Evolutionary conservation across 2,329 filamentous ascomycete genomes (phyloP).

Genomic region (Alternaria sp.): DNA sequence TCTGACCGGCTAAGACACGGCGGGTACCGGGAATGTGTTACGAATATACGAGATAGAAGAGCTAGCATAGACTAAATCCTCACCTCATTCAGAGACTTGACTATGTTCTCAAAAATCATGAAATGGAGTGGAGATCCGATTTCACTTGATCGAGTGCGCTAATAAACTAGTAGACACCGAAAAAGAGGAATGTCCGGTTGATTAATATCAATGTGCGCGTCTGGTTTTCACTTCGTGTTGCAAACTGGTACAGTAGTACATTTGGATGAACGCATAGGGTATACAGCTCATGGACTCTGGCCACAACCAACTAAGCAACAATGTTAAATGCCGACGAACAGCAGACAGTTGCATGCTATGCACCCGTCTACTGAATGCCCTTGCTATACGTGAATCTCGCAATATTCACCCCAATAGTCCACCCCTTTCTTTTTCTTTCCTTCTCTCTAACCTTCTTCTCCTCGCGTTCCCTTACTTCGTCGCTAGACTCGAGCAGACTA

Average conservation of each 20-base stretch:
- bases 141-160: neutral
- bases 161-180: neutral
- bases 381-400: constrained; percentile 29
- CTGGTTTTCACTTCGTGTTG: neutral
- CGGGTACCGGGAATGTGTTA: neutral
- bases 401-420: constrained; percentile 37
- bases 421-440: constrained; percentile 38
- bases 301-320: neutral
- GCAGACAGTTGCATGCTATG: too few species aligned
- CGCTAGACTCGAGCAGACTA: constrained; percentile 5
- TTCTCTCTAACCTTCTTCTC: constrained; percentile 22
- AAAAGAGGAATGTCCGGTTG: neutral
- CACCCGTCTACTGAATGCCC: constrained; percentile 41
- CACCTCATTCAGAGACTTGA: neutral
- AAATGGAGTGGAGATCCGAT: neutral
- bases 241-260: neutral
- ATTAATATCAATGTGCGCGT: neutral
- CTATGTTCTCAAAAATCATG: neutral
- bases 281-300: neutral
- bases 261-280: neutral
- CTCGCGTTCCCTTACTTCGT: constrained; percentile 14
- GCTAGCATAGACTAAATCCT: neutral
- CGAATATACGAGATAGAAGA: neutral
- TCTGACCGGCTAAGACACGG: neutral
- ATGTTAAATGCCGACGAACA: neutral